Conservation (phyloP, 768 basidiomycete species). For the Rubroboletus pulcherrimus region DNA sequence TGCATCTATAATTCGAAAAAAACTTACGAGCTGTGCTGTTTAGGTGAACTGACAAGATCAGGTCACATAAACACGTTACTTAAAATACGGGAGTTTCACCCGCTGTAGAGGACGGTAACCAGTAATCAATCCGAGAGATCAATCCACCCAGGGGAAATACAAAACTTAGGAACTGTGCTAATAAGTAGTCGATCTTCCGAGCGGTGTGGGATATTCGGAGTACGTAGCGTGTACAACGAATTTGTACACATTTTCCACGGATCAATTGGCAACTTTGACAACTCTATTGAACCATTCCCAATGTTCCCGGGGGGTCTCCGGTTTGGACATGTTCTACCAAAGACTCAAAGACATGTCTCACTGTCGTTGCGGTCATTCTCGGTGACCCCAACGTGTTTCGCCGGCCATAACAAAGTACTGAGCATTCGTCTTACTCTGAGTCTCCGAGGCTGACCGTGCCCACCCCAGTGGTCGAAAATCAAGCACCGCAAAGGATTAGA, state of each 20-base stretch:
- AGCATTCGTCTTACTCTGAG: not conserved
- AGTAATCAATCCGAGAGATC: no score
- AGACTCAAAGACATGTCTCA: not conserved
- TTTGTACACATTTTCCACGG: constrained; percentile 1
- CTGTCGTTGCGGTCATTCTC: constrained; percentile 24
- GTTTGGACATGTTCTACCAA: not conserved
- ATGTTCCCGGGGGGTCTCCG: not conserved
- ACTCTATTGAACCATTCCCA: not conserved
- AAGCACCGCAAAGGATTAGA: constrained; percentile 65
- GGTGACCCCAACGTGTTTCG: constrained; percentile 19
- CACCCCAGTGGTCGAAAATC: constrained; percentile 68
- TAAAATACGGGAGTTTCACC: no score
- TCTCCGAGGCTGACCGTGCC: constrained; percentile 3
- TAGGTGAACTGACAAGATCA: no score
- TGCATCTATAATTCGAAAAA: no score
- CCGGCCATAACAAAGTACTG: constrained; percentile 42
- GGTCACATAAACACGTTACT: no score
- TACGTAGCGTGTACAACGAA: not conserved
- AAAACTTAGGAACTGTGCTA: no score
- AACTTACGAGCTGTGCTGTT: no score
- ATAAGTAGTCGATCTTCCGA: no score
- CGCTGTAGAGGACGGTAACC: no score
- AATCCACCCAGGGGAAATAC: no score
- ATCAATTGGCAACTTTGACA: not conserved
- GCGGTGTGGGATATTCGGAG: no score